Conservation (phyloP, 140 eudicot genomes). For the Stevia rebaudiana region DNA sequence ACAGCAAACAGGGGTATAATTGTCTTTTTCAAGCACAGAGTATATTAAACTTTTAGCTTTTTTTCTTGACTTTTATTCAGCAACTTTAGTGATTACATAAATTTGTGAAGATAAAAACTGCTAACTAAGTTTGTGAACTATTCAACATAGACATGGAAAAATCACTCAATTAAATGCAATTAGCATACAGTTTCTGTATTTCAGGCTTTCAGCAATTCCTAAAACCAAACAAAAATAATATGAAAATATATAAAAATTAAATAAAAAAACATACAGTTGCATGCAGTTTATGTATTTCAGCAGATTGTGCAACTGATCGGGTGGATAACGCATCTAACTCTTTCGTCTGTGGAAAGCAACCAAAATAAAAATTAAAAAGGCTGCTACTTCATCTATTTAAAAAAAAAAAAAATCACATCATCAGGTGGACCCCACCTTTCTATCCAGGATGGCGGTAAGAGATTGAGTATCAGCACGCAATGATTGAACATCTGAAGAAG, state of each 20-base stretch:
- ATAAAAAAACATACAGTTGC: slow-evolving; percentile 45
- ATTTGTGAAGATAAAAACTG: background rate
- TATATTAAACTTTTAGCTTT: background rate
- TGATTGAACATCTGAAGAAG: slow-evolving; percentile 72
- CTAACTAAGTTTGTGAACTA: slow-evolving; percentile 1
- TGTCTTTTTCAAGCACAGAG: background rate
- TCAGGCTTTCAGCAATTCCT: background rate
- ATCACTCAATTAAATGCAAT: background rate
- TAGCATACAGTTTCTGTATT: too few species aligned
- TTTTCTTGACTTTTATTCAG: background rate
- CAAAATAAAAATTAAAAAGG: background rate
- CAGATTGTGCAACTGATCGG: slow-evolving; percentile 55
- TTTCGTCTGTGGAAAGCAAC: slow-evolving; percentile 39
- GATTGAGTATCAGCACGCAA: slow-evolving; percentile 83
- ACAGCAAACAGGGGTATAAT: background rate
- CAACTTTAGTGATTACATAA: background rate
- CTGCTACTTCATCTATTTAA: background rate
- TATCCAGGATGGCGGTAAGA: slow-evolving; percentile 50
- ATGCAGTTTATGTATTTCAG: slow-evolving; percentile 57
- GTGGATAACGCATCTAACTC: slow-evolving; percentile 64
- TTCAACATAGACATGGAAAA: background rate
- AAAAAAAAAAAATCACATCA: background rate
- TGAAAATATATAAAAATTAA: background rate
- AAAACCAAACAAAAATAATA: background rate
- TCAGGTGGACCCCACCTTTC: slow-evolving; percentile 51